phyloP scores from a whole-genome alignment of 2,329 filamentous ascomycete species.

The Exophiala xenobiotica region DNA sequence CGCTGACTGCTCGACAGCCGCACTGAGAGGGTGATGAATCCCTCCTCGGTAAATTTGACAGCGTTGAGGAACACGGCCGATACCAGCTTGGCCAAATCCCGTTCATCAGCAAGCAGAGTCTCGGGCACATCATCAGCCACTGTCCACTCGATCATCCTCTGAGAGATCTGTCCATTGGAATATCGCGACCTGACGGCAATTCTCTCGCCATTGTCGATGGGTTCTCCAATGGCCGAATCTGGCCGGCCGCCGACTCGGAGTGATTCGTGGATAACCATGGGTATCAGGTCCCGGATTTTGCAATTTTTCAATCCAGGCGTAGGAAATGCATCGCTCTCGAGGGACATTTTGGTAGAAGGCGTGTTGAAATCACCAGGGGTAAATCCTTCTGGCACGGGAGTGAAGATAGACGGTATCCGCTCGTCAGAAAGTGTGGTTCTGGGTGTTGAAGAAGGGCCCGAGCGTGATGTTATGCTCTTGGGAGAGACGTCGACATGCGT shows the following conservation, averaged over 20 bases:
- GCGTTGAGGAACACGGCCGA: slow-evolving; percentile 66
- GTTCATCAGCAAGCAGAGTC: slow-evolving; percentile 56
- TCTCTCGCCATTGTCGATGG: slow-evolving; percentile 45
- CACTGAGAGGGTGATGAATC: slow-evolving; percentile 58
- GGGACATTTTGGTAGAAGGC: slow-evolving; percentile 15
- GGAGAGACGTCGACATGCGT: slow-evolving; percentile 41
- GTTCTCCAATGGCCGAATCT: slow-evolving; percentile 46
- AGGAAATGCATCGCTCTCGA: slow-evolving; percentile 29
- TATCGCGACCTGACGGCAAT: slow-evolving; percentile 47
- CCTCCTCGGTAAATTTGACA: slow-evolving; percentile 68
- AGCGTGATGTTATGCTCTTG: slow-evolving; percentile 3
- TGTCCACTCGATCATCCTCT: slow-evolving; percentile 48
- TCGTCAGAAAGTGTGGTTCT: slow-evolving; percentile 12
- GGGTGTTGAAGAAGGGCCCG: slow-evolving; percentile 20
- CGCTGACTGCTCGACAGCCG: slow-evolving; percentile 52
- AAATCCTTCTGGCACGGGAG: slow-evolving; percentile 14
- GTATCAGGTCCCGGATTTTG: slow-evolving; percentile 47
- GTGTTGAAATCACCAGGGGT: slow-evolving; percentile 19
- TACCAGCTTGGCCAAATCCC: slow-evolving; percentile 62
- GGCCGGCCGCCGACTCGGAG: slow-evolving; percentile 49
- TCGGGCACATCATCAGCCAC: slow-evolving; percentile 50
- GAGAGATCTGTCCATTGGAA: slow-evolving; percentile 45
- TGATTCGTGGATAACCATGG: slow-evolving; percentile 49
- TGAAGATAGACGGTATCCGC: slow-evolving; percentile 15
- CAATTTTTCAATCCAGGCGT: slow-evolving; percentile 43